Base-by-base conservation (phyloP, 352 stramenopile genomes). In the Globisporangium emineosum region DNA sequence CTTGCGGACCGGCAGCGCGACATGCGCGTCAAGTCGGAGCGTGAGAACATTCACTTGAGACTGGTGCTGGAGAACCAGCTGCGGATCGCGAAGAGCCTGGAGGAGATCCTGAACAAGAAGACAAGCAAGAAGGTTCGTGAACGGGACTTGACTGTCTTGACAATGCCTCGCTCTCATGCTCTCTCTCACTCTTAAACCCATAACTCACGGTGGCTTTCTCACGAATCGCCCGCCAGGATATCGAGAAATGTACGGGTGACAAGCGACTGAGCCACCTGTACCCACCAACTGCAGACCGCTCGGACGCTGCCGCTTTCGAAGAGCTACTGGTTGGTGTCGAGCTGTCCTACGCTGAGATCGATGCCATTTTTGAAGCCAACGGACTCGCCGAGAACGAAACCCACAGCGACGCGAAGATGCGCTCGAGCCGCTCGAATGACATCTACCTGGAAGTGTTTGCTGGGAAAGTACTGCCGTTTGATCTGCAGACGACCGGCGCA, bases 11-110 rank as follows among this genome's bases (percentile, higher is more conserved):
- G 37, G 9, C 51, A 60, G 50, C 53, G 40, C 35, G 29, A 29
- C 19, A 23, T 47, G 32, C 61, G 33, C 30, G 33, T 33, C 40
- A 23, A 30, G 19, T 52, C 72, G 6, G 75, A 86, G 61, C 71
- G 68, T 6, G 77, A 89, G 67, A 86, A 88, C 58, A 71, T 70
- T 6, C 73, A 71, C 21, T 66, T 89, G 5, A 86, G 82, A 57
- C 57, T 75, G 0, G 73, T 83, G 32, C 67, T 89, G 6, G 75
- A 83, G 56, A 74, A 69, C 1, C 77, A 86, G 66, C 67, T 81
- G 53, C 75, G 83, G 57, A 53, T 83, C 50, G 68, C 73, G 13
- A 73, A 71, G 64, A 76, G 70, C 47, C 75, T 86, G 45, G 73
- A 80, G 59, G 55, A 50, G 5, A 55, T 82, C 9, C 68, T 87